Evolutionary conservation across 2,329 filamentous ascomycete species (phyloP).

Genomic region (Diaporthe citriasiana): DNA sequence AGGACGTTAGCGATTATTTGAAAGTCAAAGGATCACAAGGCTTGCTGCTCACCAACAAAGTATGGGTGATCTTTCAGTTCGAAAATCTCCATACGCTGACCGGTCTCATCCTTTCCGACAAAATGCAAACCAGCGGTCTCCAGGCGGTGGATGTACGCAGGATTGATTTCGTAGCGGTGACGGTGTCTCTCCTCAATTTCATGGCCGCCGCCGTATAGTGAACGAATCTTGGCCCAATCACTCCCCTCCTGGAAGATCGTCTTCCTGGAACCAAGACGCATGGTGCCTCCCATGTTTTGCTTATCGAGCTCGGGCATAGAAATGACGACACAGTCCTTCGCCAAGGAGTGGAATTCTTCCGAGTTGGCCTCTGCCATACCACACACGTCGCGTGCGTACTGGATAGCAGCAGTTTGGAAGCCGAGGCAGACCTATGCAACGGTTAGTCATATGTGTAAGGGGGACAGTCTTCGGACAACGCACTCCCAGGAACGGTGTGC

Average conservation of each 20-base stretch:
- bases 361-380: conserved; percentile 69
- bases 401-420: conserved; percentile 93
- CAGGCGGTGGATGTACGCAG: conserved; percentile 74
- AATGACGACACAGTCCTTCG: conserved; percentile 81
- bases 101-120: conserved; percentile 81
- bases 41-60: conserved; percentile 65
- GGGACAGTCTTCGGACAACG: not conserved
- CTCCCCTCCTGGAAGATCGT: conserved; percentile 78
- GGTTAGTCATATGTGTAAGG: conserved; percentile 5
- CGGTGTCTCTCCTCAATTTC: conserved; percentile 77
- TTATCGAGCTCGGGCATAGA: conserved; percentile 86
- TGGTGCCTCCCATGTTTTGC: conserved; percentile 77
- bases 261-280: conserved; percentile 80
- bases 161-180: conserved; percentile 87
- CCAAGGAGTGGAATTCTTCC: conserved; percentile 68
- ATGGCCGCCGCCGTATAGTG: conserved; percentile 71
- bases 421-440: conserved; percentile 73
- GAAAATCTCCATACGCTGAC: conserved; percentile 81
- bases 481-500: conserved; percentile 87
- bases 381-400: conserved; percentile 84
- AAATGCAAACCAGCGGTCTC: conserved; percentile 76
- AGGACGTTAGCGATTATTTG: conserved; percentile 14
- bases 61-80: conserved; percentile 83
- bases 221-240: conserved; percentile 79
- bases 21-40: conserved; percentile 74